Base-by-base conservation (phyloP, 2,329 filamentous ascomycete species). In the Emericellopsis atlantica region DNA sequence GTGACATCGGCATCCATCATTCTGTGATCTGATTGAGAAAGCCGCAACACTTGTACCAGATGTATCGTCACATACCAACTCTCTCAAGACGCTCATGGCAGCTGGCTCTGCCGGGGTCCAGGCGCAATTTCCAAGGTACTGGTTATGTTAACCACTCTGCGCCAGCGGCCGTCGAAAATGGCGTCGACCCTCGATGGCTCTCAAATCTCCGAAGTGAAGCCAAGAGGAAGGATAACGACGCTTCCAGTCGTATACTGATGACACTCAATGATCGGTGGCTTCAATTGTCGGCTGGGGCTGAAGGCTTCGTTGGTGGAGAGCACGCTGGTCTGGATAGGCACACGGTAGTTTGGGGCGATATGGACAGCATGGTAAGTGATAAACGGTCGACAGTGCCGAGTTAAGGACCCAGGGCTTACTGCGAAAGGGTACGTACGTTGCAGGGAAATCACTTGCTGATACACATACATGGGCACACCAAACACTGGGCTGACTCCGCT, bases 321-420 rank as follows among this genome's bases (percentile, higher is more conserved):
- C 69, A 73, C 48, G 67, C 76, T 39, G 74, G 84, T 0, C 54
- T 90, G 29, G 74, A 76, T 46, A 65, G 70, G 40, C 79, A 85
- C 44, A 68, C 71, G 47, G 80, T 93, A 21, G 78, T 76, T 0
- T 93, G 85, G 86, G 88, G 87, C 24, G 87, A 95, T 57, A 86
- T 88, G 82, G 84, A 86, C 62, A 60, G 65, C 49, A 76, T 76
- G 72, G 72, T 76, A 53, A 60, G 66, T 60, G 26, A 7, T 29
- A 9, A 2, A 2, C 12, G 3, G 6, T 4, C 4, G 26, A 9
- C 12, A 12, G 3, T 4, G 26, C 12, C 8, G 26, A 7, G 8
- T 3, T 3, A 7, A 7, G 34, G 2, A 14, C 3, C 7, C 8
- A 14, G 21, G 8, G 15, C 37, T 23, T 5, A n/a, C 29, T 11